Conservation (phyloP, 139 green algal species). For the Bryopsis sp. region DNA sequence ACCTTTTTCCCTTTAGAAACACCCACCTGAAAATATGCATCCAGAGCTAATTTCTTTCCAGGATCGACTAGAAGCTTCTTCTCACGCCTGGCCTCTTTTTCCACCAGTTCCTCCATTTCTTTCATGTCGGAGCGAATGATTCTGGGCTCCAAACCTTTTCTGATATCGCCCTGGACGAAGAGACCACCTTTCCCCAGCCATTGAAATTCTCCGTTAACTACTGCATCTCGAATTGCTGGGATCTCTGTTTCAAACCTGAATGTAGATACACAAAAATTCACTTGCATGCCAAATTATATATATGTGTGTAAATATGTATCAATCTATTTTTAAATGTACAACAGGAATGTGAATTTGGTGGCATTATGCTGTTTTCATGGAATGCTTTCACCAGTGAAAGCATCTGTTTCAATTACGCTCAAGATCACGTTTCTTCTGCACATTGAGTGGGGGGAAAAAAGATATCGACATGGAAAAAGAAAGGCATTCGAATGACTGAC, state of each 20-base stretch:
- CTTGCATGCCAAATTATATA: neutral
- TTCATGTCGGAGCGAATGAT: neutral
- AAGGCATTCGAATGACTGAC: too few species aligned
- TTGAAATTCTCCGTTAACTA: neutral
- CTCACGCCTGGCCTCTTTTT: neutral
- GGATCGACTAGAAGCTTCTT: neutral
- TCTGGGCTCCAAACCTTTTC: neutral
- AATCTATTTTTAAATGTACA: neutral
- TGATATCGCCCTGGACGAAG: neutral
- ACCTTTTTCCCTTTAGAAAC: too few species aligned
- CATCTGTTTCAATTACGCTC: neutral
- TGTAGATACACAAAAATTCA: neutral
- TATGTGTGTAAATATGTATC: neutral
- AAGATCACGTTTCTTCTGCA: too few species aligned
- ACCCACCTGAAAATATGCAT: constrained; percentile 1
- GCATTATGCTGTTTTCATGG: neutral
- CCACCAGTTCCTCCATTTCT: neutral
- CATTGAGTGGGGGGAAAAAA: too few species aligned
- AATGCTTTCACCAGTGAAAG: neutral
- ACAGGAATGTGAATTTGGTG: neutral
- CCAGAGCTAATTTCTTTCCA: neutral
- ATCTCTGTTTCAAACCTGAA: neutral
- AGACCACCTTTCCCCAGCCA: neutral
- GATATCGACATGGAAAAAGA: too few species aligned
- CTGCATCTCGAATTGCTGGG: neutral